A percentile compares a stretch with the other conserved stretches of the same genome.
Conservation (phyloP, 169 alveolate species). For the Plasmodium malariae region DNA sequence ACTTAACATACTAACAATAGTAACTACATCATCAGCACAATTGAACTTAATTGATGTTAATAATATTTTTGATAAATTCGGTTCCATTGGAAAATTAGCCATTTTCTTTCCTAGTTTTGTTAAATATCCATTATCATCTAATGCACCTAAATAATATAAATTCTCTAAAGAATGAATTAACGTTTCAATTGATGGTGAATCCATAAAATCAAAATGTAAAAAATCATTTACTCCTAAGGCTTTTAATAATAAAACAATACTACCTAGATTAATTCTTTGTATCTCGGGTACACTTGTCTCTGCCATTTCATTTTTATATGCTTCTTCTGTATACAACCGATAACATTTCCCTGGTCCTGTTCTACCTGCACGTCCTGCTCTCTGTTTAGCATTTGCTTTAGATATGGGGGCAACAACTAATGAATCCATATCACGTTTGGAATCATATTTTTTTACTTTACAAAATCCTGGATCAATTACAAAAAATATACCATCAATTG, state of each 20-base stretch:
- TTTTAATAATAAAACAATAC: conserved; percentile 97
- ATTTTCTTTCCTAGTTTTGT: conserved; percentile 99
- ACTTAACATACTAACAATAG: conserved; percentile 98
- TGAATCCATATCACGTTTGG: conserved; percentile 99
- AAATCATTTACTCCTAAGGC: conserved; percentile 99
- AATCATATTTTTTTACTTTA: conserved; percentile 96
- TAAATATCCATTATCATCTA: conserved; percentile 99
- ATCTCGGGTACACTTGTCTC: conserved; percentile 99
- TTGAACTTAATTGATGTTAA: conserved; percentile 98
- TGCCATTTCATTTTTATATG: conserved; percentile 98
- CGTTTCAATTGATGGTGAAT: conserved; percentile 96
- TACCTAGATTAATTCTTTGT: conserved; percentile 98
- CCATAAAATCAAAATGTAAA: conserved; percentile 99
- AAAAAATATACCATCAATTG: conserved; percentile 99
- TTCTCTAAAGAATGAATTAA: conserved; percentile 98
- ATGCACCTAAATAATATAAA: conserved; percentile 97
- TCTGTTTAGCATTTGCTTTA: conserved; percentile 98
- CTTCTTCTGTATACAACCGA: conserved; percentile 98
- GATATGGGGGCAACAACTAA: conserved; percentile 98
- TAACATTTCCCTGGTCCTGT: conserved; percentile 99
- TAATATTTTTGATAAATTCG: conserved; percentile 96
- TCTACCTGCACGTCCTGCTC: conserved; percentile 99
- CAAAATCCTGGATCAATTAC: conserved; percentile 99
- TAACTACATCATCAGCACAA: conserved; percentile 98
- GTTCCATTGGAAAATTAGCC: conserved; percentile 99